phyloP scores from a whole-genome alignment of 441 rosid species.

The Cnidoscolus chayamansa region DNA sequence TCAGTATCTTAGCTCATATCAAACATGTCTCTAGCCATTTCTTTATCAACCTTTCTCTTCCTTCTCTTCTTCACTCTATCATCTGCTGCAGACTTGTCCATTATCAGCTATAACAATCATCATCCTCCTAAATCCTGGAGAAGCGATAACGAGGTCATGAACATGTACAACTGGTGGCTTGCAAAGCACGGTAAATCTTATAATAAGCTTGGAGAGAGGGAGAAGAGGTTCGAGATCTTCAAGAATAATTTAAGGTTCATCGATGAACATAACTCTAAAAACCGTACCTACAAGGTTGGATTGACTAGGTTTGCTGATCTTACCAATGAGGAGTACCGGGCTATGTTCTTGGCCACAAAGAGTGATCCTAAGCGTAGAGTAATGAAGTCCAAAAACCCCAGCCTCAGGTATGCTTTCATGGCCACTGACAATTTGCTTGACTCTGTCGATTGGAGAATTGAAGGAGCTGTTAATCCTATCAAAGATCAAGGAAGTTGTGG shows the following conservation, averaged over 20 bases:
- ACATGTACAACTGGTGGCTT: constrained; percentile 62
- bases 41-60: constrained; percentile 30
- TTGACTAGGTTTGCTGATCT: constrained; percentile 78
- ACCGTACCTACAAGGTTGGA: constrained; percentile 55
- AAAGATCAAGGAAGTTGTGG: constrained; percentile 90
- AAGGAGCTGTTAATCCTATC: constrained; percentile 61
- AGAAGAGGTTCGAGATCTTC: constrained; percentile 62
- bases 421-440: constrained; percentile 56
- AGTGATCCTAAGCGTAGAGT: constrained; percentile 28
- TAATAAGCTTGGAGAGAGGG: constrained; percentile 60
- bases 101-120: constrained; percentile 45
- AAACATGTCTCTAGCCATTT: constrained; percentile 15
- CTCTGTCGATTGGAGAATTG: constrained; percentile 63
- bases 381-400: constrained; percentile 35
- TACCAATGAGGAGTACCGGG: constrained; percentile 78
- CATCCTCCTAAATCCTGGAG: constrained; percentile 34
- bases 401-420: constrained; percentile 48
- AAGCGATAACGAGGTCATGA: constrained; percentile 53
- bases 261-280: constrained; percentile 58
- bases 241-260: constrained; percentile 68
- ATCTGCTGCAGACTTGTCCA: constrained; percentile 63
- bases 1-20: neutral
- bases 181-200: constrained; percentile 56
- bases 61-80: constrained; percentile 40
- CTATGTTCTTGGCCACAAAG: constrained; percentile 51